These are phyloP conservation scores for Aphanomyces astaci DNA, from an alignment of 352 stramenopile genomes.

Conservation along the genomic window DNA sequence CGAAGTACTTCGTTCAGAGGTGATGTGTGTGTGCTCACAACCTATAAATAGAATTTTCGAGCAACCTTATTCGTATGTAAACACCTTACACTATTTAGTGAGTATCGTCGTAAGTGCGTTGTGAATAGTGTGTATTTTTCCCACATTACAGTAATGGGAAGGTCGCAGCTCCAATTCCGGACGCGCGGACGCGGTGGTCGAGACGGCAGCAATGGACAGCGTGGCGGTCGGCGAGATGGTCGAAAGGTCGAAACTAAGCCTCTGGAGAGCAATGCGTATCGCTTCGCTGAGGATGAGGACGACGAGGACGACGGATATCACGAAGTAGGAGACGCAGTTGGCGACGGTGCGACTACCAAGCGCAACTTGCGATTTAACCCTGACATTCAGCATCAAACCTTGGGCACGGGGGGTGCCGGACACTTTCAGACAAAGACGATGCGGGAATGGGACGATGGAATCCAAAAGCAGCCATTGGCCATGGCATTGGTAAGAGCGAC, in stretches of 20 bases:
- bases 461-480: conserved; percentile 24
- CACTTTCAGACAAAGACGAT: conserved; percentile 28
- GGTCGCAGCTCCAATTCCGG: conserved; percentile 64
- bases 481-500: conserved; percentile 45
- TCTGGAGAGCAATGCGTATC: conserved; percentile 65
- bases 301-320: conserved; percentile 39
- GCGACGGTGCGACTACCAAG: conserved; percentile 21
- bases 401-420: conserved; percentile 5
- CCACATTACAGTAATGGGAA: conserved; percentile 37
- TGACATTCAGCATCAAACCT: conserved; percentile 9
- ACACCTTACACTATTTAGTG: no score
- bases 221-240: not conserved
- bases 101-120: no score
- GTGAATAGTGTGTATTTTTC: conserved; percentile 3
- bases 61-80: no score
- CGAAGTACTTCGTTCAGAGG: no score
- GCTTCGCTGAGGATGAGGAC: conserved; percentile 50
- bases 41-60: no score
- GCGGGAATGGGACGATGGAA: conserved; percentile 52
- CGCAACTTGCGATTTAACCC: conserved; percentile 19
- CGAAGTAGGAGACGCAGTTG: conserved; percentile 40
- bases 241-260: not conserved
- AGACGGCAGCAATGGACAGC: not conserved
- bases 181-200: conserved; percentile 30
- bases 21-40: no score